Base-by-base conservation (phyloP, 2,329 filamentous ascomycete species). In the Diplodia intermedia region DNA sequence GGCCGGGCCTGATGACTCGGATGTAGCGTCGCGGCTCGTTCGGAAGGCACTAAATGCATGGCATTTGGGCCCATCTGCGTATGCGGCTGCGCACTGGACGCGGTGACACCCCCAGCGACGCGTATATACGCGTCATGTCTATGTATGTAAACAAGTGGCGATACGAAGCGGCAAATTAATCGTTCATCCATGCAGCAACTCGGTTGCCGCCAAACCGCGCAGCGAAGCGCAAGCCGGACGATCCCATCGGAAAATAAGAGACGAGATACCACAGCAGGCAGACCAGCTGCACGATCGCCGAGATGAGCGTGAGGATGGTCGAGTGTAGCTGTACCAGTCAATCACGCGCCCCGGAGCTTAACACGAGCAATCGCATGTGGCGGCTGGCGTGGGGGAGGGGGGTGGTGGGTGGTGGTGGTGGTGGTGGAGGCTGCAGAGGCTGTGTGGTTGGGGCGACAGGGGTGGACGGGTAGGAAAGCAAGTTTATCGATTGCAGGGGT, bases 161-260 rank as follows among this genome's bases (percentile, higher is more conserved):
- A 47, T 50, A 57, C 49, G 49, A 66, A 57, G 12, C 23, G 33
- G 23, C 20, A 29, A 31, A 52, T 63, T 66, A 97, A 69, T 91
- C 90, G 57, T 87, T 90, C 88, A 97, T 90, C 95, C 94, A 98
- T 65, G 93, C 88, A 5, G 92, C 87, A 47, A 96, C 91, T 76
- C 94, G 88, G 76, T 90, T 90, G 23, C 91, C 92, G 26, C 94
- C 95, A 76, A 97, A 95, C 3, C 89, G 89, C 53, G 93, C 92
- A 68, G 93, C 93, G 72, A 97, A 88, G 69, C 94, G 90, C 72
- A 99, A 82, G 52, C 95, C 93, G 67, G 90, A 91, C 68, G 91
- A 92, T 50, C 95, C 95, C 94, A 98, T 97, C 31, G 95, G 95
- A 75, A 98, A 98, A 80, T 99, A 99, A 81, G 92, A 97, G 79